phyloP scores from a whole-genome alignment of 208 protist genomes.

The Trypanosoma theileri region DNA sequence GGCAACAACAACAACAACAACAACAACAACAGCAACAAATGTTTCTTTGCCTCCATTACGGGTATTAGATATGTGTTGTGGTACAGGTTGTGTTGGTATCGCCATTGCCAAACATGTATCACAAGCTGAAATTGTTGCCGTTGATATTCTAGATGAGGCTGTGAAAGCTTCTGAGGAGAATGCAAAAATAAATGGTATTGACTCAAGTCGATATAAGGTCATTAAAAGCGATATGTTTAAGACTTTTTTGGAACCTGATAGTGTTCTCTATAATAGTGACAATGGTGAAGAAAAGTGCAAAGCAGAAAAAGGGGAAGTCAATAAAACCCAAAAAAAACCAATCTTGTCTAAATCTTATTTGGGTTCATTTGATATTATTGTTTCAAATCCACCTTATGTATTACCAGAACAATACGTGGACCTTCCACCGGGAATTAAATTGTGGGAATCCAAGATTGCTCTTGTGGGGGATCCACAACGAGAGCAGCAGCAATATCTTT shows the following conservation, averaged over 20 bases:
- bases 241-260: constrained; percentile 34
- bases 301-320: neutral
- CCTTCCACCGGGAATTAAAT: constrained; percentile 53
- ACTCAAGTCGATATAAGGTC: constrained; percentile 40
- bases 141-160: constrained; percentile 66
- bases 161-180: constrained; percentile 52
- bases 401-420: constrained; percentile 75
- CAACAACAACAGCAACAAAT: neutral
- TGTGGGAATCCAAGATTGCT: constrained; percentile 84
- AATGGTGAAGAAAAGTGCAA: neutral
- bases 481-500: constrained; percentile 68
- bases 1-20: neutral
- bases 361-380: constrained; percentile 73
- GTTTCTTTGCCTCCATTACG: constrained; percentile 13
- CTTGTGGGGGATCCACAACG: constrained; percentile 77
- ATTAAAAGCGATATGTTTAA: constrained; percentile 83
- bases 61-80: constrained; percentile 85
- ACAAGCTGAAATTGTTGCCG: constrained; percentile 43
- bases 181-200: constrained; percentile 59
- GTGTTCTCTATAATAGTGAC: neutral
- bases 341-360: constrained; percentile 7
- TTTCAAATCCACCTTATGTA: constrained; percentile 88
- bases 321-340: neutral
- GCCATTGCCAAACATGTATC: constrained; percentile 75
- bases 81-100: constrained; percentile 87